Evolutionary conservation across 2,329 filamentous ascomycete genomes (phyloP).

Genomic region (Penicillium sp.): DNA sequence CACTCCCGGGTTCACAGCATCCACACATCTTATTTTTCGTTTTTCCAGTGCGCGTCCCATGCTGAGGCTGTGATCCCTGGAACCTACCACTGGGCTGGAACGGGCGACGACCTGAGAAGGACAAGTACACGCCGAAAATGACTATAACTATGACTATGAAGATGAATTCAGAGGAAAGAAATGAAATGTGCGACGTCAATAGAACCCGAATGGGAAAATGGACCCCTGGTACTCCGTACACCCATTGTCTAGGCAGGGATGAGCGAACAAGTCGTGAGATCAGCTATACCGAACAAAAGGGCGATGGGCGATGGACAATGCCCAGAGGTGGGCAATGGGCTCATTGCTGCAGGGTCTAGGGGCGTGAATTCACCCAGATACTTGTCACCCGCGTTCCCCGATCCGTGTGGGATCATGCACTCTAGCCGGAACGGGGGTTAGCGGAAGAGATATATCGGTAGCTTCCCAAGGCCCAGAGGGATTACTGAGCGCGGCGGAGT

Average conservation of each 20-base stretch:
- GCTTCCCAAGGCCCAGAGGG: no score
- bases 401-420: neutral
- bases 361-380: neutral
- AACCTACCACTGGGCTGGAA: slow-evolving; percentile 20
- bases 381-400: no score
- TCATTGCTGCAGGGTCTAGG: slow-evolving; percentile 1
- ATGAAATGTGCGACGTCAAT: neutral
- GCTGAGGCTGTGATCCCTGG: slow-evolving; percentile 4
- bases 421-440: neutral
- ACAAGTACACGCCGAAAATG: no score
- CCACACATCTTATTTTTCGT: neutral
- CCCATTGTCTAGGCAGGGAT: neutral
- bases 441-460: no score
- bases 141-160: no score
- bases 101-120: no score
- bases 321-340: neutral
- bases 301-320: no score
- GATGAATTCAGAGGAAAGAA: neutral
- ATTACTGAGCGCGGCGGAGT: no score
- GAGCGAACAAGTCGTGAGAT: neutral
- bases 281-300: neutral
- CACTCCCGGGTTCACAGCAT: slow-evolving; percentile 16
- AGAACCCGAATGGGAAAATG: neutral
- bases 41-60: neutral
- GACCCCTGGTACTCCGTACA: neutral